phyloP scores from a whole-genome alignment of 2,329 filamentous ascomycete species.

The Stachybotrys chlorohalonatus region DNA sequence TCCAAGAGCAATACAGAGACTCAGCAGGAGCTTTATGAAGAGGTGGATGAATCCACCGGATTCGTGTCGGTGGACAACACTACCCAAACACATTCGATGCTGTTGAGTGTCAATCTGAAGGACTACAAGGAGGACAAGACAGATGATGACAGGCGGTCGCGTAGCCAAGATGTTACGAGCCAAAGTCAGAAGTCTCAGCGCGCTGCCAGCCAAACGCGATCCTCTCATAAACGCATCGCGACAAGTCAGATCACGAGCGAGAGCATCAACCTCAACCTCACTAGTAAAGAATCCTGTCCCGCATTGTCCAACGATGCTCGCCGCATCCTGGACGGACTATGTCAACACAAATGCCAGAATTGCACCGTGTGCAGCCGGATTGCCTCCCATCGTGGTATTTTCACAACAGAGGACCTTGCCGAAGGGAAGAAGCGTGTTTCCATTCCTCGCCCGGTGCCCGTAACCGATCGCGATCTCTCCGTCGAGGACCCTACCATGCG shows the following conservation, averaged over 20 bases:
- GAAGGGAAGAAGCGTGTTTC: slow-evolving; percentile 49
- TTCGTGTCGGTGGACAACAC: slow-evolving; percentile 22
- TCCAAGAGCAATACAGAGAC: slow-evolving; percentile 11
- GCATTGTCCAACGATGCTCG: slow-evolving; percentile 42
- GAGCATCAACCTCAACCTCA: slow-evolving; percentile 13
- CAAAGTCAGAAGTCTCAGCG: slow-evolving; percentile 15
- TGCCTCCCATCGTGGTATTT: slow-evolving; percentile 30
- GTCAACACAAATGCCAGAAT: slow-evolving; percentile 45
- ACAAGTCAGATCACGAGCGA: slow-evolving; percentile 13
- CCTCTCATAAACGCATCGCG: slow-evolving; percentile 13
- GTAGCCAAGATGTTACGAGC: slow-evolving; percentile 10
- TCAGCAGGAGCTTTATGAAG: slow-evolving; percentile 17
- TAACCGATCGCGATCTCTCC: slow-evolving; percentile 49
- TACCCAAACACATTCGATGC: slow-evolving; percentile 23
- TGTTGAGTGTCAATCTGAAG: slow-evolving; percentile 18
- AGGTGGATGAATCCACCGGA: slow-evolving; percentile 26
- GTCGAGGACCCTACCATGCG: slow-evolving; percentile 49
- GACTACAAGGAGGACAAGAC: slow-evolving; percentile 10
- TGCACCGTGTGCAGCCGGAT: slow-evolving; percentile 50
- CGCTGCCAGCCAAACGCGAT: slow-evolving; percentile 13
- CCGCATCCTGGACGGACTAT: slow-evolving; percentile 43
- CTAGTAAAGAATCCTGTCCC: slow-evolving; percentile 26
- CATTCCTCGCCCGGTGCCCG: slow-evolving; percentile 55
- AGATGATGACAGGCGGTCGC: slow-evolving; percentile 9
- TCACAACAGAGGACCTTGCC: slow-evolving; percentile 27